phyloP scores from a whole-genome alignment of 1,284 basidiomycete genomes.

The Ceratobasidium sp. region DNA sequence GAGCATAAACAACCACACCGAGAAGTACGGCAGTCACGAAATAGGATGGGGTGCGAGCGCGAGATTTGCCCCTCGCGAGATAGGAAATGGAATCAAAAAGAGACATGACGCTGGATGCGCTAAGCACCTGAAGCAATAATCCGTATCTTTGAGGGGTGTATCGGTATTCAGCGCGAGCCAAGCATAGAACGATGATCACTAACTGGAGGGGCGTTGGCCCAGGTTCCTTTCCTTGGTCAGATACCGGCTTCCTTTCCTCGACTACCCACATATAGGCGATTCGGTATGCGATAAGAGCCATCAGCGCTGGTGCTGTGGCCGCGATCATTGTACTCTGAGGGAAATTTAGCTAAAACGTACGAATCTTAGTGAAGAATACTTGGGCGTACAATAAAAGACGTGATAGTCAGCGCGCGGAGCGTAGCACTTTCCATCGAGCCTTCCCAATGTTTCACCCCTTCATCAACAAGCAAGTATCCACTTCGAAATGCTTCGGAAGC shows the following conservation, averaged over 20 bases:
- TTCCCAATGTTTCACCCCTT: neutral
- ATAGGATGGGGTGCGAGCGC: neutral
- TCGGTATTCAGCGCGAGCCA: too few relatives aligned
- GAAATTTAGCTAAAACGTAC: neutral
- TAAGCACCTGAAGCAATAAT: too few relatives aligned
- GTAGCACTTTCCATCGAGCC: neutral
- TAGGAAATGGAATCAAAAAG: neutral
- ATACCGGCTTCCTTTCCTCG: too few relatives aligned
- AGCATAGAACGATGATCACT: too few relatives aligned
- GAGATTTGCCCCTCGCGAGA: neutral
- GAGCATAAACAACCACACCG: neutral
- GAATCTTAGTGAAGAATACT: neutral
- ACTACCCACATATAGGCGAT: conserved; percentile 13
- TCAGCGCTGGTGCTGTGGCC: neutral
- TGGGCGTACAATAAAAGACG: neutral
- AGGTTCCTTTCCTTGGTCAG: too few relatives aligned
- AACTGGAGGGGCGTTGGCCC: too few relatives aligned
- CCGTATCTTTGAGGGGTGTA: too few relatives aligned
- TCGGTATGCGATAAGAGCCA: neutral
- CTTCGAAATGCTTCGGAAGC: neutral
- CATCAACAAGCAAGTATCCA: neutral
- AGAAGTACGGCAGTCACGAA: neutral
- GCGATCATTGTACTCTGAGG: neutral
- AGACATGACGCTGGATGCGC: too few relatives aligned
- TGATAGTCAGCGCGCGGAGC: neutral